Conservation (phyloP, 169 alveolate species). For the Babesia bigemina region DNA sequence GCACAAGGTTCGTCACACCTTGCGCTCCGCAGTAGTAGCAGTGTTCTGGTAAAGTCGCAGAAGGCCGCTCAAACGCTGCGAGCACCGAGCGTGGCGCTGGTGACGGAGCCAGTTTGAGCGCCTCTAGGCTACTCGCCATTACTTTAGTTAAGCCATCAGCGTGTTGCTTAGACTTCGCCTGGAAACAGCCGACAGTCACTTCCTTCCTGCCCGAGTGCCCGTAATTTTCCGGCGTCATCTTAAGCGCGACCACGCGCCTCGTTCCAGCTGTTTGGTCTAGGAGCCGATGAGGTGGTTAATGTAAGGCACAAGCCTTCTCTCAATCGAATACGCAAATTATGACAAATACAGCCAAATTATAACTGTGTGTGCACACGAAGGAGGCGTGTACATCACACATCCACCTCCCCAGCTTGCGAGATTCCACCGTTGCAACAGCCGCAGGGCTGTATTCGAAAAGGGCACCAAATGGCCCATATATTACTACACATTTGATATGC, state of each 20-base stretch:
- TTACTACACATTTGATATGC: too few species aligned
- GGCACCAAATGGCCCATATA: too few species aligned
- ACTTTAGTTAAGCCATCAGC: neutral
- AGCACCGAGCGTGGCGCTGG: conserved; percentile 12
- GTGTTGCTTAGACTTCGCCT: neutral
- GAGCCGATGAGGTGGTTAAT: neutral
- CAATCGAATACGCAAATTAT: neutral
- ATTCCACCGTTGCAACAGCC: too few species aligned
- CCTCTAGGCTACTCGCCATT: neutral
- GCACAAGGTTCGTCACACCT: neutral
- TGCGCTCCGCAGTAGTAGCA: conserved; percentile 11
- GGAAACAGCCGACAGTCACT: too few species aligned
- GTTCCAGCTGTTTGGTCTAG: neutral
- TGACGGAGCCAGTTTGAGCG: conserved; percentile 8
- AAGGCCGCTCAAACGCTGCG: neutral
- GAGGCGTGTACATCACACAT: too few species aligned
- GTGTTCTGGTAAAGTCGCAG: neutral
- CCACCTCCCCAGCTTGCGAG: too few species aligned
- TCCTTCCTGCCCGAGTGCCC: neutral
- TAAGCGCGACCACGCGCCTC: neutral
- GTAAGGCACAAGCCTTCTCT: neutral
- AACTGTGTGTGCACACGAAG: too few species aligned
- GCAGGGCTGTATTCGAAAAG: too few species aligned
- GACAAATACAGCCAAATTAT: neutral
- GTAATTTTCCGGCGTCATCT: neutral